Conservation (phyloP, 805 yeast genomes). For the Barnettozyma sp. region DNA sequence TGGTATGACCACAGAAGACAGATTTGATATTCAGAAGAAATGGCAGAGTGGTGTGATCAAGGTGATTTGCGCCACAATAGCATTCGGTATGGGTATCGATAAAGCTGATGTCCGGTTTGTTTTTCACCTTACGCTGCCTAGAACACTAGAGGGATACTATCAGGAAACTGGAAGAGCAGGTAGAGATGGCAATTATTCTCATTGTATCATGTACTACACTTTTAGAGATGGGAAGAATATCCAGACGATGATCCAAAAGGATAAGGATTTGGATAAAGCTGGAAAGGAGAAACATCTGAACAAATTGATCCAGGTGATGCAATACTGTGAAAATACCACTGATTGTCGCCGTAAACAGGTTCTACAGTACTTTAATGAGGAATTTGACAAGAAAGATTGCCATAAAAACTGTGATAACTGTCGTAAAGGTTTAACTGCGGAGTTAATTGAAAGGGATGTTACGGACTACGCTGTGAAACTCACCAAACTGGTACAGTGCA, state of each 20-base stretch:
- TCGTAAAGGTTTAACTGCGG: conserved; percentile 34
- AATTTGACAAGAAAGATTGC: conserved; percentile 61
- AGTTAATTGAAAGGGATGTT: conserved; percentile 54
- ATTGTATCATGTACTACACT: conserved; percentile 76
- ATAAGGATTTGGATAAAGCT: conserved; percentile 52
- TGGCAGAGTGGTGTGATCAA: conserved; percentile 76
- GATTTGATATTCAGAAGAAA: conserved; percentile 59
- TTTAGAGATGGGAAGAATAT: conserved; percentile 74
- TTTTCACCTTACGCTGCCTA: conserved; percentile 78
- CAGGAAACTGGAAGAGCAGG: conserved; percentile 99
- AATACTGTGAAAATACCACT: conserved; percentile 83
- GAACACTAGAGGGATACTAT: conserved; percentile 91
- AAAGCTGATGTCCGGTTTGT: conserved; percentile 93
- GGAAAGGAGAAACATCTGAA: conserved; percentile 72
- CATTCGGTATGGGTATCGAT: conserved; percentile 99
- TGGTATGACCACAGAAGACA: conserved; percentile 78
- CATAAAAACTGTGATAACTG: conserved; percentile 83
- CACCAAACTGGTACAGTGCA: conserved; percentile 46
- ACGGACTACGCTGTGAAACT: conserved; percentile 57
- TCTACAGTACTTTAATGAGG: conserved; percentile 83
- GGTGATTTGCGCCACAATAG: conserved; percentile 93
- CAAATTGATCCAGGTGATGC: conserved; percentile 75
- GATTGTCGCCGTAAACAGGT: conserved; percentile 91
- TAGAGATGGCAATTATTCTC: conserved; percentile 80
- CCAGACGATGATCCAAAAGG: conserved; percentile 72